These are phyloP conservation scores for Forsythia viridissima DNA, from an alignment of 257 asterid genomes.

Conservation along the genomic window DNA sequence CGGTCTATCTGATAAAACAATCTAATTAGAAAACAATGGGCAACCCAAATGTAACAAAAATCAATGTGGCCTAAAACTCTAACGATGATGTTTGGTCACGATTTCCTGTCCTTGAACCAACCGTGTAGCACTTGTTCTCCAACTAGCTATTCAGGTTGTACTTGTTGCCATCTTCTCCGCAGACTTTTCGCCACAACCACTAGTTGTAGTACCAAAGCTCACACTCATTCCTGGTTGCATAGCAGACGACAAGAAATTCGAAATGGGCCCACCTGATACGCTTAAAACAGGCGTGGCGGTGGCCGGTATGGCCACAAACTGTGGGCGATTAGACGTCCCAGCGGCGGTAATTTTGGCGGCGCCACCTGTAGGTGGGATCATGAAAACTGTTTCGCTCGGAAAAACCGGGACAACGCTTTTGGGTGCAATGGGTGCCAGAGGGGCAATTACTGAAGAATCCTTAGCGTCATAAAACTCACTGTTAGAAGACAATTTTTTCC, in stretches of 20 bases:
- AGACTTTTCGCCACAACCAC: not conserved
- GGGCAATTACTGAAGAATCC: not conserved
- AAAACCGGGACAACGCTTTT: not conserved
- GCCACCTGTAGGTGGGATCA: not conserved
- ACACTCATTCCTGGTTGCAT: not conserved
- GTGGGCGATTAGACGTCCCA: not conserved
- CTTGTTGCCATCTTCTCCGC: not conserved
- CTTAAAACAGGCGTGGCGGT: not conserved
- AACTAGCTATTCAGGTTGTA: not conserved
- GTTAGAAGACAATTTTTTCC: not conserved
- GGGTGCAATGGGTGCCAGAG: not conserved
- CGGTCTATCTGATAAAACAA: no score
- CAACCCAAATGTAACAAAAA: no score
- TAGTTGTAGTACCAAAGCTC: not conserved
- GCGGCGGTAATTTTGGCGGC: not conserved
- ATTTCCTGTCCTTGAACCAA: not conserved
- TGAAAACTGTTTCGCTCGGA: not conserved
- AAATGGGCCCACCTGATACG: not conserved
- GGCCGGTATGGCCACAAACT: not conserved
- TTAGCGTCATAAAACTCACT: not conserved
- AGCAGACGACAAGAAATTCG: not conserved
- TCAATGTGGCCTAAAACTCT: not conserved
- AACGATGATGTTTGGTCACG: not conserved
- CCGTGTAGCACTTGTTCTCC: not conserved
- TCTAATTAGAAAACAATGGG: no score